Conservation (phyloP, 2,329 filamentous ascomycete genomes). For the Fusarium sterilihyphosum region DNA sequence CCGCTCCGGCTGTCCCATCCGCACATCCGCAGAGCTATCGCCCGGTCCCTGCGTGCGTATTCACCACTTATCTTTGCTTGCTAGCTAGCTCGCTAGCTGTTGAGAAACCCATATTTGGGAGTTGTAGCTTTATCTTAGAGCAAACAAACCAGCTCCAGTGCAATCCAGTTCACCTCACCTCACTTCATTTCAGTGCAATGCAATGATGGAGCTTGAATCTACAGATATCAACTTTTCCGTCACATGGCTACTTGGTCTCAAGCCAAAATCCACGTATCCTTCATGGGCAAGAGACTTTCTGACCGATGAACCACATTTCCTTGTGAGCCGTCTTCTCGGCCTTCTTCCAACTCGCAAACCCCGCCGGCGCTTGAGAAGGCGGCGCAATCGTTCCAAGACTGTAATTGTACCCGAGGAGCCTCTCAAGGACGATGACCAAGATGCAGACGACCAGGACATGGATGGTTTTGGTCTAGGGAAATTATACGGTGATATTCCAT, state of each 20-base stretch:
- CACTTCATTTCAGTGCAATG: slow-evolving; percentile 14
- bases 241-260: slow-evolving; percentile 44
- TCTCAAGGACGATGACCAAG: slow-evolving; percentile 12
- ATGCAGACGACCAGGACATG: slow-evolving; percentile 18
- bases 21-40: slow-evolving; percentile 4
- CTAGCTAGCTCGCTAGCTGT: slow-evolving; percentile 13
- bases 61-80: slow-evolving; percentile 14
- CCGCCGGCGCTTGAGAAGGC: slow-evolving; percentile 30
- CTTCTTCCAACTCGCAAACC: slow-evolving; percentile 39
- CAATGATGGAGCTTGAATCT: slow-evolving; percentile 42
- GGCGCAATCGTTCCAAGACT: slow-evolving; percentile 30
- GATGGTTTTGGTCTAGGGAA: slow-evolving; percentile 37
- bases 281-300: slow-evolving; percentile 40
- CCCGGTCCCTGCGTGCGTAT: slow-evolving; percentile 9
- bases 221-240: slow-evolving; percentile 43
- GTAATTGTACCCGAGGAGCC: slow-evolving; percentile 19
- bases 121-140: slow-evolving; percentile 34
- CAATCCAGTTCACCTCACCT: background rate
- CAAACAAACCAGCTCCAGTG: slow-evolving; percentile 24
- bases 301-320: slow-evolving; percentile 43
- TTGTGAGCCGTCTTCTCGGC: slow-evolving; percentile 45
- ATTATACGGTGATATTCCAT: slow-evolving; percentile 38
- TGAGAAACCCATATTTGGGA: slow-evolving; percentile 18
- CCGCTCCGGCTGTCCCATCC: slow-evolving; percentile 34
- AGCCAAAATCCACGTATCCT: slow-evolving; percentile 39